Conservation (phyloP, 2,329 filamentous ascomycete species). For the Alternaria brassicicola region DNA sequence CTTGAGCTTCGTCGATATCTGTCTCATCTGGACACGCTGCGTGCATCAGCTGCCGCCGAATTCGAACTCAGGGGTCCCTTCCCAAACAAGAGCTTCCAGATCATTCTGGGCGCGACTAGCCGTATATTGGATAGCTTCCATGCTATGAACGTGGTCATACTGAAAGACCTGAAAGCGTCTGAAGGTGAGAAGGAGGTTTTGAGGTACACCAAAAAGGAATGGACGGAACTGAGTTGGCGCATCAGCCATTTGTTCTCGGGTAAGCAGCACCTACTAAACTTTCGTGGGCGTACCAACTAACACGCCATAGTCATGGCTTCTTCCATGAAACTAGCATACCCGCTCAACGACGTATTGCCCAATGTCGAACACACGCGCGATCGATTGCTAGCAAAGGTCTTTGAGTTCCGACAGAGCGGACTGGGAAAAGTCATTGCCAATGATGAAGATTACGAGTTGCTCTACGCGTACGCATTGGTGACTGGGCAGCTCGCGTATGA, state of each 20-base stretch:
- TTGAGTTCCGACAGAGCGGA: constrained; percentile 79
- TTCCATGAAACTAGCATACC: constrained; percentile 93
- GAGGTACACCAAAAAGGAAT: constrained; percentile 77
- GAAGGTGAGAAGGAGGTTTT: constrained; percentile 83
- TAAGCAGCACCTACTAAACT: constrained; percentile 39
- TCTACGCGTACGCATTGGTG: constrained; percentile 84
- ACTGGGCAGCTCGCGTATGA: constrained; percentile 65
- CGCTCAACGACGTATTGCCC: constrained; percentile 85
- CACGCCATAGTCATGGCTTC: constrained; percentile 73
- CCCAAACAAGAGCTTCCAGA: constrained; percentile 72
- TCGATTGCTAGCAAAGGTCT: constrained; percentile 82
- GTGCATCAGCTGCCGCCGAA: constrained; percentile 76
- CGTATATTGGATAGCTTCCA: constrained; percentile 93
- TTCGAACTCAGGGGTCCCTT: constrained; percentile 91
- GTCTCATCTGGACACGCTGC: constrained; percentile 74
- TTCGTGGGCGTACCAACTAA: constrained; percentile 16
- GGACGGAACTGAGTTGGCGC: constrained; percentile 79
- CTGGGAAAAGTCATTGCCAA: constrained; percentile 58
- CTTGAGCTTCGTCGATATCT: constrained; percentile 81
- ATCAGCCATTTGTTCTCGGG: constrained; percentile 83
- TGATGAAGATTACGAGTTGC: constrained; percentile 83
- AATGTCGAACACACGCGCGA: constrained; percentile 82
- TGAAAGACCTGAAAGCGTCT: constrained; percentile 76
- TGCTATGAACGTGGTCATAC: constrained; percentile 91
- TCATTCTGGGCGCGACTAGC: constrained; percentile 79